Evolutionary conservation across 331 rosid species (phyloP).

Genomic region (Phaseolus coccineus): DNA sequence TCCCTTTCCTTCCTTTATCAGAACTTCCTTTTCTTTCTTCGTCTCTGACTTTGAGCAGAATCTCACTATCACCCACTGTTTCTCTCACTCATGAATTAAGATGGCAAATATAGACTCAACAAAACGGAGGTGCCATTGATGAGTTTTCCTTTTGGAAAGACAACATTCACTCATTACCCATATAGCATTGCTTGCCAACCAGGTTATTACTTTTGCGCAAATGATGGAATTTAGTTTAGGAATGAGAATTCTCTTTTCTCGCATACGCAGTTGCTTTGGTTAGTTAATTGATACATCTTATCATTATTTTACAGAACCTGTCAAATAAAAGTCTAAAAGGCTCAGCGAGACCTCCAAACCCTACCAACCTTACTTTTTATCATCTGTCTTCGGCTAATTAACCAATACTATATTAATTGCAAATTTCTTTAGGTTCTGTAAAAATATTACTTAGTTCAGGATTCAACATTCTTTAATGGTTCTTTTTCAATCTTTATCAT

Average conservation of each 20-base stretch:
- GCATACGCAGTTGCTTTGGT: not conserved
- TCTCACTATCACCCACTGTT: not conserved
- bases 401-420: no score
- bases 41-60: constrained; percentile 3
- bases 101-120: not conserved
- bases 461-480: no score
- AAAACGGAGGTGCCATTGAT: not conserved
- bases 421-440: no score
- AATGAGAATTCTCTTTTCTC: not conserved
- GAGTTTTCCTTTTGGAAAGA: not conserved
- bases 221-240: not conserved
- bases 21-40: constrained; percentile 19
- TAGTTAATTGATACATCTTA: not conserved
- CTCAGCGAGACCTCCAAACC: no score
- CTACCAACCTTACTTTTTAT: no score
- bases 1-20: constrained; percentile 15
- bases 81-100: not conserved
- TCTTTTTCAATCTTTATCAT: no score
- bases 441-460: no score
- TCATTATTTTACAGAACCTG: not conserved
- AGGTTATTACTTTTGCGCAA: constrained; percentile 1
- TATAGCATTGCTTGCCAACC: constrained; percentile 8
- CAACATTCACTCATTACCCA: not conserved
- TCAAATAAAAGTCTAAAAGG: no score
- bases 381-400: no score